These are phyloP conservation scores for Colletotrichum aenigma DNA, from an alignment of 2,329 filamentous ascomycete species.

Conservation along the genomic window DNA sequence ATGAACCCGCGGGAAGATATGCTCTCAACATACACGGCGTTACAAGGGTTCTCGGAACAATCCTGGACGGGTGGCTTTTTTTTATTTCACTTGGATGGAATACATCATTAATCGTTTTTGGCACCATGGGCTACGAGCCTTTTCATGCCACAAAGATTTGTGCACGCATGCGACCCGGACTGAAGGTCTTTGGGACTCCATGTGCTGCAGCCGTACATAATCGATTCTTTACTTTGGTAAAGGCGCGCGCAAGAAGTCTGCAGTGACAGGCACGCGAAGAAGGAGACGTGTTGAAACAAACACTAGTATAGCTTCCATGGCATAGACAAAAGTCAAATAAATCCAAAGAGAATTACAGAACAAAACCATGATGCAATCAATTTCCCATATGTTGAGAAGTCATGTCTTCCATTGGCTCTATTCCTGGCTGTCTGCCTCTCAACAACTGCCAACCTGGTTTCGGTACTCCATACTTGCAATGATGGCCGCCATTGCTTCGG, in stretches of 20 bases:
- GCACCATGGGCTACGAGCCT: not conserved
- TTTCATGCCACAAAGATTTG: not conserved
- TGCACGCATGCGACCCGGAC: not conserved
- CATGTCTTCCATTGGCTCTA: too few species aligned
- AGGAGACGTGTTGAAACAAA: not conserved
- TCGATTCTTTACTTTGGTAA: not conserved
- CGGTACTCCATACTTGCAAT: not conserved
- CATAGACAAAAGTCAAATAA: conserved; percentile 5
- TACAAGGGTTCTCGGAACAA: not conserved
- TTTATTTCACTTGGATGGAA: not conserved
- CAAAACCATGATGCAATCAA: not conserved
- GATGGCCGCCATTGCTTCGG: not conserved
- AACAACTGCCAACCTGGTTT: not conserved
- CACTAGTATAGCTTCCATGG: not conserved
- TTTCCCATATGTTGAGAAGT: not conserved
- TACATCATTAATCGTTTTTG: not conserved
- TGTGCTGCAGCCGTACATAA: conserved; percentile 6
- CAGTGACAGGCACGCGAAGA: not conserved
- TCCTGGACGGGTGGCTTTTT: not conserved
- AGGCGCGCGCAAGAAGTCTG: not conserved
- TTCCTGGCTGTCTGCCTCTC: not conserved
- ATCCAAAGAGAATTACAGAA: not conserved
- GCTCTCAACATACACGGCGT: conserved; percentile 1
- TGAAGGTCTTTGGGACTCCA: not conserved
- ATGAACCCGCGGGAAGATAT: not conserved